phyloP scores from a whole-genome alignment of 768 basidiomycete species.

The Cytidiella melzeri region DNA sequence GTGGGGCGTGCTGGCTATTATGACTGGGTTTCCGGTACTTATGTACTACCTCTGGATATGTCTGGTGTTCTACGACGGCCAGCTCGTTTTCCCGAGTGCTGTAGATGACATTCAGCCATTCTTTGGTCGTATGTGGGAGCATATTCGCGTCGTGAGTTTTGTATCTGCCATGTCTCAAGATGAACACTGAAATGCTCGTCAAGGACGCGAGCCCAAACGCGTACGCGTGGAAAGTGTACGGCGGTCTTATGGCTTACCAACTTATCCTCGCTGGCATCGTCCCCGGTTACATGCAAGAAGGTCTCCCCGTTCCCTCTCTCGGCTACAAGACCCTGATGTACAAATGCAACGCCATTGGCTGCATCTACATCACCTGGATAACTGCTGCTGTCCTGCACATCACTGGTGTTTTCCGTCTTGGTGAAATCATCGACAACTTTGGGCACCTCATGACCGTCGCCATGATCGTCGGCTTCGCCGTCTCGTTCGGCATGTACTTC shows the following conservation, averaged over 20 bases:
- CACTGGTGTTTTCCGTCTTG: conserved; percentile 81
- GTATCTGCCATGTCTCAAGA: too few relatives aligned
- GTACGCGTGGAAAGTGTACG: conserved; percentile 89
- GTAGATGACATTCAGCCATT: conserved; percentile 72
- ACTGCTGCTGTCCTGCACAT: conserved; percentile 73
- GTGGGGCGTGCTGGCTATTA: conserved; percentile 85
- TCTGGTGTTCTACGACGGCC: conserved; percentile 92
- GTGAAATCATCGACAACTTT: conserved; percentile 93
- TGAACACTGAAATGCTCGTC: background rate
- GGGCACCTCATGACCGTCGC: conserved; percentile 94
- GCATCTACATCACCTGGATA: conserved; percentile 76
- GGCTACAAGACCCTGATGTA: conserved; percentile 90
- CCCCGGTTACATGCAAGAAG: conserved; percentile 90
- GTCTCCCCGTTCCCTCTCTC: conserved; percentile 92
- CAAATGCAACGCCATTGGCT: conserved; percentile 91
- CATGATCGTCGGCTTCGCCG: conserved; percentile 84
- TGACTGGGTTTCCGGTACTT: conserved; percentile 87
- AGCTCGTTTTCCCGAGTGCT: conserved; percentile 63
- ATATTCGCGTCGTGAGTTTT: conserved; percentile 63
- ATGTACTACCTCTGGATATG: conserved; percentile 99
- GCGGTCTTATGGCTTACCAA: conserved; percentile 82
- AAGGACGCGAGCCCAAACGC: conserved; percentile 89
- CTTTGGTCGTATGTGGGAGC: conserved; percentile 76
- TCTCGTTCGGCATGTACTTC: conserved; percentile 79
- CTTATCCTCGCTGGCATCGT: conserved; percentile 85